Evolutionary conservation across 306 rosid species (phyloP).

Genomic region (Crotalaria pallida): DNA sequence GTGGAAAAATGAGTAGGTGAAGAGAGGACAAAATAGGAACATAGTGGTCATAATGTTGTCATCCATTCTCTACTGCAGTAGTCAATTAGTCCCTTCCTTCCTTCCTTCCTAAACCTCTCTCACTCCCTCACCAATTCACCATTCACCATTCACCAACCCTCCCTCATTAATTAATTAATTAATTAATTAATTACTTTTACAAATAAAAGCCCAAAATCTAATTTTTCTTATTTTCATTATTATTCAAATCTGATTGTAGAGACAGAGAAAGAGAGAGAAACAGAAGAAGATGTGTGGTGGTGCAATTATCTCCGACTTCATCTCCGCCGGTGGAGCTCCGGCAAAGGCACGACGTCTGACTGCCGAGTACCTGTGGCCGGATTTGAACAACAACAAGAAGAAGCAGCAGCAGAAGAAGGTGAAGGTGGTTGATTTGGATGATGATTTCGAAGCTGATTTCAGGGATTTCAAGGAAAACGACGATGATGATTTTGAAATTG

Average conservation of each 20-base stretch:
- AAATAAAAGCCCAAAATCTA: too few relatives aligned
- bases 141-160: too few relatives aligned
- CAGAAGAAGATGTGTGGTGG: slow-evolving; percentile 69
- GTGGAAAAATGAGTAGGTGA: too few relatives aligned
- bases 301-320: slow-evolving; percentile 77
- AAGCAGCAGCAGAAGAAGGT: slow-evolving; percentile 27
- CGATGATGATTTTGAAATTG: slow-evolving; percentile 38
- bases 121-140: too few relatives aligned
- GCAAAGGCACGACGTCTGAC: slow-evolving; percentile 38
- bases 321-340: slow-evolving; percentile 25
- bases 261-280: background rate
- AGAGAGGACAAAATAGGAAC: too few relatives aligned
- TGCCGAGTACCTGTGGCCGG: slow-evolving; percentile 51
- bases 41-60: too few relatives aligned
- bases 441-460: slow-evolving; percentile 80
- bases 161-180: too few relatives aligned
- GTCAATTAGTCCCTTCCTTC: too few relatives aligned
- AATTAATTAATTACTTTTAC: too few relatives aligned
- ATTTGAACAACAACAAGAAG: slow-evolving; percentile 44
- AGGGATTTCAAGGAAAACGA: slow-evolving; percentile 67
- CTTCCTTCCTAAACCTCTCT: too few relatives aligned
- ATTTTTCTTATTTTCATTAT: background rate
- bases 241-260: background rate
- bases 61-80: too few relatives aligned
- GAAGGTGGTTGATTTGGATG: slow-evolving; percentile 37